A percentile compares a stretch with the other conserved stretches of the same genome.
phyloP scores from a whole-genome alignment of 176 grass and related monocot species.

The Saccharum spontaneum region DNA sequence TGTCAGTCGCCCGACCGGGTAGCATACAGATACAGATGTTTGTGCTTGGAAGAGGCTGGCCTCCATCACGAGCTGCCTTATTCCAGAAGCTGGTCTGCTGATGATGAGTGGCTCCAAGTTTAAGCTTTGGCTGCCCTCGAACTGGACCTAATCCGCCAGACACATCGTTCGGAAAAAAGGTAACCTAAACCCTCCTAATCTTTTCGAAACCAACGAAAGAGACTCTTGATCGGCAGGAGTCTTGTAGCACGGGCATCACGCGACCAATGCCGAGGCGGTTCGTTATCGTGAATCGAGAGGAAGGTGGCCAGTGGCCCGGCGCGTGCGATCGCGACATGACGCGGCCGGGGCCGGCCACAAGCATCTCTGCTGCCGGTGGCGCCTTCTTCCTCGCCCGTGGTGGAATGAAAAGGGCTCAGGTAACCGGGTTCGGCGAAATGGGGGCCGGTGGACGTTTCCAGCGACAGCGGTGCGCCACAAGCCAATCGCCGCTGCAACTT shows the following conservation, averaged over 20 bases:
- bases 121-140: not conserved
- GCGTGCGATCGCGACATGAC: not conserved
- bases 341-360: not conserved
- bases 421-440: not conserved
- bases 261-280: not conserved
- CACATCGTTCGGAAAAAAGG: not conserved
- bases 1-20: not conserved
- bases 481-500: constrained; percentile 4
- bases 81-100: not conserved
- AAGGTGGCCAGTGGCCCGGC: not conserved
- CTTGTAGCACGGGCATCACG: not conserved
- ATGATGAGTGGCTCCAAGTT: not conserved
- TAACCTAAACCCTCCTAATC: not conserved
- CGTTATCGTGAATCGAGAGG: not conserved
- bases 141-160: not conserved
- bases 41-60: not conserved
- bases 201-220: not conserved
- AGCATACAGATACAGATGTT: not conserved
- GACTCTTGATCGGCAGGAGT: not conserved
- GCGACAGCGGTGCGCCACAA: not conserved
- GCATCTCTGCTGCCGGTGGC: not conserved
- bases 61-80: not conserved
- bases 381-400: not conserved
- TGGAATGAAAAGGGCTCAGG: not conserved
- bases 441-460: not conserved